Percentiles rank a stretch among this genome's conserved stretches.
These are phyloP conservation scores for Tephrocybe sp. DNA, from an alignment of 768 basidiomycete genomes.

Conservation along the genomic window DNA sequence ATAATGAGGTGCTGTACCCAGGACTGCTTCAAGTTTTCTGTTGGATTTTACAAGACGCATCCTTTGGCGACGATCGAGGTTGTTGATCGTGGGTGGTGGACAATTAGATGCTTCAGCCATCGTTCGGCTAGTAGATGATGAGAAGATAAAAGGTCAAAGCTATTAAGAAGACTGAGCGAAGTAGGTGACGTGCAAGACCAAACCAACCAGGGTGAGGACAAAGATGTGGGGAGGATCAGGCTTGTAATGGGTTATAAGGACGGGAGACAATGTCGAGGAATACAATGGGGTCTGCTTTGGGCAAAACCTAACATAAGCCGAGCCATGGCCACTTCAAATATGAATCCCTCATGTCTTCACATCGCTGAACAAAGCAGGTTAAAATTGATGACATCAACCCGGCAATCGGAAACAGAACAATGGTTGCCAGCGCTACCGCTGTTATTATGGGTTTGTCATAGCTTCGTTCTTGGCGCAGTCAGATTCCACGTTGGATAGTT, in stretches of 20 bases:
- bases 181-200: background rate
- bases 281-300: constrained; percentile 10
- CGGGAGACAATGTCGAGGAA: background rate
- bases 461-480: background rate
- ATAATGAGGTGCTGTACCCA: constrained; percentile 45
- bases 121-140: background rate
- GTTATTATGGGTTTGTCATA: background rate
- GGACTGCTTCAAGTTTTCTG: constrained; percentile 53
- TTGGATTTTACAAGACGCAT: constrained; percentile 56
- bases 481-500: background rate
- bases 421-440: constrained; percentile 13
- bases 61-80: constrained; percentile 44
- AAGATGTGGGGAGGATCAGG: background rate
- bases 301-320: background rate
- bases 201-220: constrained; percentile 14
- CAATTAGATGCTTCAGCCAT: constrained; percentile 3
- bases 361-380: constrained; percentile 11
- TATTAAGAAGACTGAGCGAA: constrained; percentile 2
- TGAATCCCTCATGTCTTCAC: background rate
- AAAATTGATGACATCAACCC: constrained; percentile 10
- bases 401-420: constrained; percentile 12
- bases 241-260: background rate
- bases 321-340: background rate
- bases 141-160: background rate
- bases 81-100: constrained; percentile 52